Conservation (phyloP, 1,284 basidiomycete species). For the Baeospora myosura region DNA sequence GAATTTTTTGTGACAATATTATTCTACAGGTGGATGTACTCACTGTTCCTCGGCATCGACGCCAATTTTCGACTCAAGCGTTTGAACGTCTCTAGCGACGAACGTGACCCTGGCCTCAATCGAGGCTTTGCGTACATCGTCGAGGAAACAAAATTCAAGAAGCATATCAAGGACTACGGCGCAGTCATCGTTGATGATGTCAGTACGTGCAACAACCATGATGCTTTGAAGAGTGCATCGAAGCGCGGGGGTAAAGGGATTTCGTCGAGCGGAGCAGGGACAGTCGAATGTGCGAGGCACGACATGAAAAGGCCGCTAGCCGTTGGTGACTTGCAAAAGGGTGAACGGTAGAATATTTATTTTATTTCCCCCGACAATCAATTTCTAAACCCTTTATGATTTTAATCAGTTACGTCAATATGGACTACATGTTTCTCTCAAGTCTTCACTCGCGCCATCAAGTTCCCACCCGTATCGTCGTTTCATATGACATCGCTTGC, state of each 20-base stretch:
- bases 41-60: neutral
- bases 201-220: conserved; percentile 11
- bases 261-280: conserved; percentile 22
- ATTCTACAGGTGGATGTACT: conserved; percentile 2
- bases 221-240: conserved; percentile 20
- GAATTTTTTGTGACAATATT: neutral
- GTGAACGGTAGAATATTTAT: conserved; percentile 24
- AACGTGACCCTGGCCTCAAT: neutral
- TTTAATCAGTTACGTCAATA: conserved; percentile 1
- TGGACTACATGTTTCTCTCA: neutral
- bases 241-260: conserved; percentile 16
- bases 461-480: neutral
- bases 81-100: neutral
- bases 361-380: neutral
- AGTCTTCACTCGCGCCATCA: no score
- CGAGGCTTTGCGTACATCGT: neutral
- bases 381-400: neutral
- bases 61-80: conserved; percentile 1
- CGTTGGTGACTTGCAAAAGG: conserved; percentile 25
- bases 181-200: neutral
- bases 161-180: neutral
- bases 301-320: conserved; percentile 19
- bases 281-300: conserved; percentile 24
- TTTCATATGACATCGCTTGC: neutral
- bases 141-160: neutral